A percentile compares a stretch with the other conserved stretches of the same genome.
These are phyloP conservation scores for Coemansia pectinata DNA, from an alignment of 192 early-diverging fungal genomes.

Conservation along the genomic window DNA sequence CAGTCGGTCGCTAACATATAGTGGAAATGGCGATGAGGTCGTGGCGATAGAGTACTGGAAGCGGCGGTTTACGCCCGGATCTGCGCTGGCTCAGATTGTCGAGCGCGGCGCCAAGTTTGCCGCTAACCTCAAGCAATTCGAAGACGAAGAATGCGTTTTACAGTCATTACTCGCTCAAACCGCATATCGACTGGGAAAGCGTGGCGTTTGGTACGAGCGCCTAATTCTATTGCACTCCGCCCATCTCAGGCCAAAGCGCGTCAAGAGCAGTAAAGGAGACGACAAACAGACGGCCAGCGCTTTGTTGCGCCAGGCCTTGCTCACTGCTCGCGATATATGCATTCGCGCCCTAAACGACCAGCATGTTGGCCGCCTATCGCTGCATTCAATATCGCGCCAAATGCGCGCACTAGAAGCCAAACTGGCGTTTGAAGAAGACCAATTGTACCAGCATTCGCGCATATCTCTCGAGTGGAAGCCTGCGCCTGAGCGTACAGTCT, in stretches of 20 bases:
- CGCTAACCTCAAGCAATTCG: conserved; percentile 58
- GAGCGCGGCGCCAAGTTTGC: conserved; percentile 57
- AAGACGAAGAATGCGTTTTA: conserved; percentile 58
- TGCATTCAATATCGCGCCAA: conserved; percentile 45
- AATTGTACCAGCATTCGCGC: conserved; percentile 25
- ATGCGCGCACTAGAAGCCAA: conserved; percentile 39
- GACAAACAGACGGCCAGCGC: conserved; percentile 28
- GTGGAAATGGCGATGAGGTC: background rate
- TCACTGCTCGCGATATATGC: conserved; percentile 43
- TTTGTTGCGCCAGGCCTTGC: background rate
- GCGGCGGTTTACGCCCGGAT: conserved; percentile 58
- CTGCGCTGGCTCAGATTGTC: conserved; percentile 61
- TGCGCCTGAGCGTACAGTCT: conserved; percentile 42
- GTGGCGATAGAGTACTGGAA: conserved; percentile 40
- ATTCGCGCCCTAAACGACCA: conserved; percentile 62
- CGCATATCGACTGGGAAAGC: conserved; percentile 55
- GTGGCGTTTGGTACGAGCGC: conserved; percentile 71
- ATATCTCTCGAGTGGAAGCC: conserved; percentile 50
- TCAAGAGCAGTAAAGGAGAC: conserved; percentile 10
- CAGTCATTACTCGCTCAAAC: conserved; percentile 61
- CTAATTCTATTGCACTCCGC: conserved; percentile 62
- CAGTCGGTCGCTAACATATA: background rate
- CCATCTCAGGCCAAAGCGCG: conserved; percentile 47
- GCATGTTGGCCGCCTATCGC: conserved; percentile 54
- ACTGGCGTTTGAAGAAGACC: conserved; percentile 10